These are phyloP conservation scores for Pezicula rhizophila DNA, from an alignment of 2,329 filamentous ascomycete genomes.

Conservation along the genomic window DNA sequence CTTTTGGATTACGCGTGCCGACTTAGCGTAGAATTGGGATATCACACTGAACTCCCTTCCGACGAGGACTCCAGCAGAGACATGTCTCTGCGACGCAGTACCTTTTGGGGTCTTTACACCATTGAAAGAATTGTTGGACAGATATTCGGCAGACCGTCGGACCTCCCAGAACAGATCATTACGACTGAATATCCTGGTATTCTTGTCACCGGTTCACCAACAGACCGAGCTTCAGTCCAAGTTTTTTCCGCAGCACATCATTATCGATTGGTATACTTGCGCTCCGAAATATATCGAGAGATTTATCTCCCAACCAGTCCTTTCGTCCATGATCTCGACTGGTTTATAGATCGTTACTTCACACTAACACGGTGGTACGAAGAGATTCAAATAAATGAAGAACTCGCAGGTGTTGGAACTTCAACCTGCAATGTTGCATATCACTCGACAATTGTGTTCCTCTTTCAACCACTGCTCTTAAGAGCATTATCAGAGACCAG, in stretches of 20 bases:
- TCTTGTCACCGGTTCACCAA: slow-evolving; percentile 8
- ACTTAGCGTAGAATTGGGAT: background rate
- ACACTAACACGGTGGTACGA: background rate
- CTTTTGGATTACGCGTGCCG: background rate
- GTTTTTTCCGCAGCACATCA: slow-evolving; percentile 26
- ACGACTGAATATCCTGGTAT: slow-evolving; percentile 27
- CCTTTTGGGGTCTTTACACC: slow-evolving; percentile 32
- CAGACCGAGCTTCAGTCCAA: slow-evolving; percentile 15
- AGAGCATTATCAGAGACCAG: background rate
- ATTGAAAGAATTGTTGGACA: slow-evolving; percentile 31
- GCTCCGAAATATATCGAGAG: slow-evolving; percentile 28
- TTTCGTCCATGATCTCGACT: background rate
- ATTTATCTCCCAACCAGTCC: background rate
- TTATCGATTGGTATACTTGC: slow-evolving; percentile 30
- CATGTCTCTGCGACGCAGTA: slow-evolving; percentile 1
- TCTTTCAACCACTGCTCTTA: background rate
- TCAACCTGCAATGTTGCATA: background rate
- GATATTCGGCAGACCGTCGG: slow-evolving; percentile 30
- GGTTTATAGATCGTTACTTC: background rate
- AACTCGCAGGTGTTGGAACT: background rate
- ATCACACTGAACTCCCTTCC: slow-evolving; percentile 28
- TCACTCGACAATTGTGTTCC: background rate
- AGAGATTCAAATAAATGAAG: background rate
- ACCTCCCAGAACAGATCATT: slow-evolving; percentile 31
- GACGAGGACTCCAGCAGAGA: slow-evolving; percentile 20